Percentiles rank a stretch among this genome's conserved stretches.
phyloP scores from a whole-genome alignment of 768 basidiomycete genomes.

The Cantharellus anzutake region DNA sequence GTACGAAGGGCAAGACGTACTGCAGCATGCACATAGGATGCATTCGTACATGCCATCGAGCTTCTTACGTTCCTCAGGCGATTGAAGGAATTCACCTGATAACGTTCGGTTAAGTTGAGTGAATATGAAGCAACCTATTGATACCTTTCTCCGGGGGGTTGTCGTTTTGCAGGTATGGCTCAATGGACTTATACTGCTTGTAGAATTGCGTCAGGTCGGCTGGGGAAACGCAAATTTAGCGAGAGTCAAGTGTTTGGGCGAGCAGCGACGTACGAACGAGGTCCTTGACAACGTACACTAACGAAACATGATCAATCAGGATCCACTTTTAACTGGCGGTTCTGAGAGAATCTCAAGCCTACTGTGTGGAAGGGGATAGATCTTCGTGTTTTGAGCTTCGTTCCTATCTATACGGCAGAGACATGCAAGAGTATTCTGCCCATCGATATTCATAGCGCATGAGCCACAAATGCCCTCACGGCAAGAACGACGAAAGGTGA shows the following conservation, averaged over 20 bases:
- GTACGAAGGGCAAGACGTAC: constrained; percentile 91
- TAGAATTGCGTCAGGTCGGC: constrained; percentile 77
- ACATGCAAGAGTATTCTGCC: constrained; percentile 94
- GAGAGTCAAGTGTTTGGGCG: neutral
- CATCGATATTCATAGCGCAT: constrained; percentile 98
- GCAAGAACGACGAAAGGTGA: constrained; percentile 89
- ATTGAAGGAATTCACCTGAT: constrained; percentile 68
- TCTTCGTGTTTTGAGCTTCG: constrained; percentile 53
- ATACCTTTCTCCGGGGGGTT: constrained; percentile 52
- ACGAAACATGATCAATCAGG: no score
- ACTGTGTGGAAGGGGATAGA: constrained; percentile 98
- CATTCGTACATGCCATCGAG: constrained; percentile 96
- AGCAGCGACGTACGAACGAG: constrained; percentile 47
- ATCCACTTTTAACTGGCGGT: neutral
- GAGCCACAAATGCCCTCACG: constrained; percentile 94
- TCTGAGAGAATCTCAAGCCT: neutral
- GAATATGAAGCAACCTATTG: neutral
- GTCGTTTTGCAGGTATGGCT: constrained; percentile 90
- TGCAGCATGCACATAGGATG: constrained; percentile 93
- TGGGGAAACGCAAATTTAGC: neutral
- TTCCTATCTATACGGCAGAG: constrained; percentile 84
- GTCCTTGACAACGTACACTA: constrained; percentile 99
- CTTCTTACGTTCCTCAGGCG: constrained; percentile 80
- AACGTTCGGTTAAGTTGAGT: neutral
- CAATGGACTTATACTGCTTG: constrained; percentile 99